Conservation (phyloP, 352 stramenopile species). For the Globisporangium iwayamae region DNA sequence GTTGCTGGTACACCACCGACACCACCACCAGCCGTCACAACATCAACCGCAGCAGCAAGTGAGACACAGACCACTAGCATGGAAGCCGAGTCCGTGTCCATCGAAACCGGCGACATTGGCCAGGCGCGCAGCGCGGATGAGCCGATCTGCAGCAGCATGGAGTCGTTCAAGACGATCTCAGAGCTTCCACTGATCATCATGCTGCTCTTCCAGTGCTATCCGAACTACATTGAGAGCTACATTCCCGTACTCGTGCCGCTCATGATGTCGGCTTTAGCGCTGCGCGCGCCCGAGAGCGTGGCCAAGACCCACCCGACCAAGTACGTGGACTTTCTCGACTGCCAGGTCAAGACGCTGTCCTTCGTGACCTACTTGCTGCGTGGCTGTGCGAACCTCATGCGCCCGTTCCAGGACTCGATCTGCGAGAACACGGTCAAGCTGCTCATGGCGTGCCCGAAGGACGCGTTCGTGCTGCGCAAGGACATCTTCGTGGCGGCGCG, state of each 20-base stretch:
- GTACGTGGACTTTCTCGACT: constrained; percentile 92
- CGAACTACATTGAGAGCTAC: constrained; percentile 94
- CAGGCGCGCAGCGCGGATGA: constrained; percentile 27
- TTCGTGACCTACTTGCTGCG: constrained; percentile 97
- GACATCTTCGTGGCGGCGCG: constrained; percentile 95
- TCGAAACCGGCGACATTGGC: constrained; percentile 16
- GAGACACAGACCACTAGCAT: neutral
- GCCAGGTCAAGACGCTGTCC: constrained; percentile 97
- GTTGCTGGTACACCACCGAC: neutral
- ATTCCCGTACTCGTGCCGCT: constrained; percentile 93
- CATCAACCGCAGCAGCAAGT: constrained; percentile 11
- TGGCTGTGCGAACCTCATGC: constrained; percentile 90
- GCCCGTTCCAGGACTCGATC: constrained; percentile 93
- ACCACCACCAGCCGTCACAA: constrained; percentile 14
- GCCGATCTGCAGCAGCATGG: constrained; percentile 75
- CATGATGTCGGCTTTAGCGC: constrained; percentile 95
- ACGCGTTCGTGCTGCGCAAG: constrained; percentile 93
- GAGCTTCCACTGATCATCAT: constrained; percentile 98
- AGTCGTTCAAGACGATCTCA: constrained; percentile 95
- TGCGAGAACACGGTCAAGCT: constrained; percentile 93
- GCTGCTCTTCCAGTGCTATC: constrained; percentile 98
- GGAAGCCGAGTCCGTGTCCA: constrained; percentile 15
- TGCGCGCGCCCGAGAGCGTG: constrained; percentile 69
- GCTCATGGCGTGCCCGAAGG: constrained; percentile 92
- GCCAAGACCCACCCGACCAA: constrained; percentile 53